Conservation (phyloP, 768 basidiomycete genomes). For the Amanita exitialis region DNA sequence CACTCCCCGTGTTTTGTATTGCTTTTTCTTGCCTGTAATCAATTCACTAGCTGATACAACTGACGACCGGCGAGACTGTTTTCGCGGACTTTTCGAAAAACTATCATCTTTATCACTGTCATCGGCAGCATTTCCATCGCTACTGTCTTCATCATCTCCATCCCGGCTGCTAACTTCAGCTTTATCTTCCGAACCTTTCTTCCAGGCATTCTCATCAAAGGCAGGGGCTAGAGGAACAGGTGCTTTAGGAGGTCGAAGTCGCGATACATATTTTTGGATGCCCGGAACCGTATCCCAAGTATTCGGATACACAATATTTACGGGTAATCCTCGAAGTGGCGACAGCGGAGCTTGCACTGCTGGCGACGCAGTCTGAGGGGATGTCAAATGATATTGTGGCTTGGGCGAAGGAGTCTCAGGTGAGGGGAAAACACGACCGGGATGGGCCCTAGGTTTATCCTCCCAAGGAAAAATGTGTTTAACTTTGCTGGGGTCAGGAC, state of each 20-base stretch:
- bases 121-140: slow-evolving; percentile 42
- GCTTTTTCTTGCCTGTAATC: slow-evolving; percentile 34
- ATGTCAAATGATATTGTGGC: slow-evolving; percentile 22
- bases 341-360: slow-evolving; percentile 26
- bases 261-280: slow-evolving; percentile 67
- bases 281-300: slow-evolving; percentile 81
- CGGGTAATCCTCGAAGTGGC: slow-evolving; percentile 43
- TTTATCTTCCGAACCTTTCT: slow-evolving; percentile 39
- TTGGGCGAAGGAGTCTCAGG: slow-evolving; percentile 44
- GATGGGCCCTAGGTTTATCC: slow-evolving; percentile 52
- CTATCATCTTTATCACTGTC: slow-evolving; percentile 25
- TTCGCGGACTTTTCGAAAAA: slow-evolving; percentile 11
- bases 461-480: slow-evolving; percentile 96
- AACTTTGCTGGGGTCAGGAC: slow-evolving; percentile 65
- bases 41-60: slow-evolving; percentile 22
- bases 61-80: slow-evolving; percentile 25
- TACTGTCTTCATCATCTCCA: slow-evolving; percentile 74
- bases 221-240: slow-evolving; percentile 34
- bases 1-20: slow-evolving; percentile 58
- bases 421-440: slow-evolving; percentile 67
- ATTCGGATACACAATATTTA: slow-evolving; percentile 58
- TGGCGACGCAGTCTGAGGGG: slow-evolving; percentile 25
- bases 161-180: slow-evolving; percentile 68
- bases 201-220: slow-evolving; percentile 31
- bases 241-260: slow-evolving; percentile 33